Percentiles rank a stretch among this genome's conserved stretches.
phyloP scores from a whole-genome alignment of 148 eudicot genomes.

The Cornus florida region DNA sequence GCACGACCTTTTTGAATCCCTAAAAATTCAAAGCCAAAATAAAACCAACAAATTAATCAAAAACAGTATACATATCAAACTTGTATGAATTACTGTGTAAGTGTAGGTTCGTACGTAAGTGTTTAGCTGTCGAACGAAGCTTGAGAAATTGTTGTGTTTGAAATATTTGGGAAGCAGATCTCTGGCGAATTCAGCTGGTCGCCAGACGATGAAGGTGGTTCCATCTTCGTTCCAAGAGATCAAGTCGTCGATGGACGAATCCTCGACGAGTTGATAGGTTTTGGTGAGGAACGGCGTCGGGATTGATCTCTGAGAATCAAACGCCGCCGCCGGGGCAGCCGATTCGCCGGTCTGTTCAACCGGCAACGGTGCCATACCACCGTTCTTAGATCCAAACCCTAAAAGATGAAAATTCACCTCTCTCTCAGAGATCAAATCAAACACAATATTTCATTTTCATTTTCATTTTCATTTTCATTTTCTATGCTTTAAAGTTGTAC shows the following conservation, averaged over 20 bases:
- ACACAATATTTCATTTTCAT: too few relatives aligned
- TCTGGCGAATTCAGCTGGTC: conserved; percentile 83
- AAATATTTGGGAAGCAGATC: conserved; percentile 82
- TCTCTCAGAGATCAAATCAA: too few relatives aligned
- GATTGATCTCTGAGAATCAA: conserved; percentile 51
- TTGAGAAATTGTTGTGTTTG: conserved; percentile 90
- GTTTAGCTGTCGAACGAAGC: conserved; percentile 86
- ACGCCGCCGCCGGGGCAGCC: conserved; percentile 4
- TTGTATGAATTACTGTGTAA: too few relatives aligned
- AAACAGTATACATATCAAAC: background rate
- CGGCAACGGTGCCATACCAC: conserved; percentile 37
- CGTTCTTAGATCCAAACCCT: background rate
- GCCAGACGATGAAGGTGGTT: conserved; percentile 75
- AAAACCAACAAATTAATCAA: background rate
- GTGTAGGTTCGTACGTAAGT: conserved; percentile 50
- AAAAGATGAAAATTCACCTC: too few relatives aligned
- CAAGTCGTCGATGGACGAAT: conserved; percentile 58
- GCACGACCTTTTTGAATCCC: conserved; percentile 68
- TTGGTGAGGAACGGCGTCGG: conserved; percentile 83
- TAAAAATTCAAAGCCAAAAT: conserved; percentile 7
- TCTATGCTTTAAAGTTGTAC: background rate
- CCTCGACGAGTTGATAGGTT: conserved; percentile 76
- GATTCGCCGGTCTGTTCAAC: conserved; percentile 54
- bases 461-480: background rate
- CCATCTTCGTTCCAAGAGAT: conserved; percentile 89